phyloP scores from a whole-genome alignment of 495 filamentous ascomycete species.

The Friedmanniomyces simplex region DNA sequence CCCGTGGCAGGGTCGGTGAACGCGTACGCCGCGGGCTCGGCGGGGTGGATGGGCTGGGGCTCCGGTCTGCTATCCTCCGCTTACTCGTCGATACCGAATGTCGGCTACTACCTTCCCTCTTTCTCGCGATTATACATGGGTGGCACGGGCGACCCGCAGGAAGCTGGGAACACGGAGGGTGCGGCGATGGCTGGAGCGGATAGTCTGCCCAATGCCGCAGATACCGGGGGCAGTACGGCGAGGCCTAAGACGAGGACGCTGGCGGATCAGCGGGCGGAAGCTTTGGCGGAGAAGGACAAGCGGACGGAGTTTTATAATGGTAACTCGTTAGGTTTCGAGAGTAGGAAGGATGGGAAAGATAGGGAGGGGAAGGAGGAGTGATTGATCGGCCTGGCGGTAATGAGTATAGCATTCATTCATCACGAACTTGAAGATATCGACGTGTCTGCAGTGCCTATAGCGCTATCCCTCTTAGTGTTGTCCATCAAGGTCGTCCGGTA shows the following conservation, averaged over 20 bases:
- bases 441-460: no score
- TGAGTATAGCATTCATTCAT: no score
- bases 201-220: not conserved
- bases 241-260: constrained; percentile 42
- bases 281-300: constrained; percentile 17
- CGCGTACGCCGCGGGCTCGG: constrained; percentile 40
- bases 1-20: constrained; percentile 51
- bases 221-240: not conserved
- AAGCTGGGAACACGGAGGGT: constrained; percentile 2
- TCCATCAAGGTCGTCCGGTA: no score
- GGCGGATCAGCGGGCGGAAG: constrained; percentile 38
- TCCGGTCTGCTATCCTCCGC: constrained; percentile 29
- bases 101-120: constrained; percentile 2
- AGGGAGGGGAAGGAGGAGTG: not conserved
- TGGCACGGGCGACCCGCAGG: constrained; percentile 24
- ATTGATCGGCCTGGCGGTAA: not conserved
- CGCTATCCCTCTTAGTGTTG: no score
- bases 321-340: constrained; percentile 74
- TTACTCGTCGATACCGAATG: constrained; percentile 30
- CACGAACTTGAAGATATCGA: no score
- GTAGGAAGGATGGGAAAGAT: constrained; percentile 48
- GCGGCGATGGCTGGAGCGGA: constrained; percentile 11
- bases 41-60: constrained; percentile 31
- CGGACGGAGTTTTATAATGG: constrained; percentile 71
- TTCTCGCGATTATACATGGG: constrained; percentile 32